phyloP scores from a whole-genome alignment of 352 stramenopile genomes.

The Aphanomyces invadans region DNA sequence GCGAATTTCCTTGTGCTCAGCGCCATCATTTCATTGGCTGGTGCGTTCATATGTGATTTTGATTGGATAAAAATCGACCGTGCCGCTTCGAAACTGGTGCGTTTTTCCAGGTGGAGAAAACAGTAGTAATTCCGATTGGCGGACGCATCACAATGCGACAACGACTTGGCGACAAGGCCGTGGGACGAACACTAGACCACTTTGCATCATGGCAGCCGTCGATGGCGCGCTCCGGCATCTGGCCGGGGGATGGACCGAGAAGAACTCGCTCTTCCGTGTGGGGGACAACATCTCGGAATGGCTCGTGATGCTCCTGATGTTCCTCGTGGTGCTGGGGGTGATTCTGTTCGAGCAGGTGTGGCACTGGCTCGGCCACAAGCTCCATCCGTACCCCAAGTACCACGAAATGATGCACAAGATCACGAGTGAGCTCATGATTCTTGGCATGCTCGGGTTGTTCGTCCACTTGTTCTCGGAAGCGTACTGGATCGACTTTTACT shows the following conservation, averaged over 20 bases:
- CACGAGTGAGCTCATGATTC: conserved; percentile 32
- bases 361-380: conserved; percentile 26
- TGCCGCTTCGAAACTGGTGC: neutral
- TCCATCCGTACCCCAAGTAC: conserved; percentile 32
- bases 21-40: neutral
- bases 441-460: conserved; percentile 27
- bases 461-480: conserved; percentile 26
- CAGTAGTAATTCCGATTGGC: neutral
- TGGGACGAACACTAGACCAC: neutral
- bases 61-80: neutral
- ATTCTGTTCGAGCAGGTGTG: conserved; percentile 28
- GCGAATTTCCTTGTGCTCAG: too few relatives aligned
- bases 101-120: neutral
- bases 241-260: neutral
- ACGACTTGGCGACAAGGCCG: neutral
- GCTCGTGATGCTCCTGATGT: conserved; percentile 10
- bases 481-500: conserved; percentile 18
- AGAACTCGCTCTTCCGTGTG: conserved; percentile 21
- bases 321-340: conserved; percentile 4
- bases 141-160: conserved; percentile 1
- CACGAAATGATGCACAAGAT: conserved; percentile 31
- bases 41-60: neutral
- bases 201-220: neutral
- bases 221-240: neutral
- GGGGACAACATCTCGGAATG: conserved; percentile 17